A percentile compares a stretch with the other conserved stretches of the same genome.
Conservation (phyloP, 163 green algal genomes). For the Coccomyxa subellipsoidea region DNA sequence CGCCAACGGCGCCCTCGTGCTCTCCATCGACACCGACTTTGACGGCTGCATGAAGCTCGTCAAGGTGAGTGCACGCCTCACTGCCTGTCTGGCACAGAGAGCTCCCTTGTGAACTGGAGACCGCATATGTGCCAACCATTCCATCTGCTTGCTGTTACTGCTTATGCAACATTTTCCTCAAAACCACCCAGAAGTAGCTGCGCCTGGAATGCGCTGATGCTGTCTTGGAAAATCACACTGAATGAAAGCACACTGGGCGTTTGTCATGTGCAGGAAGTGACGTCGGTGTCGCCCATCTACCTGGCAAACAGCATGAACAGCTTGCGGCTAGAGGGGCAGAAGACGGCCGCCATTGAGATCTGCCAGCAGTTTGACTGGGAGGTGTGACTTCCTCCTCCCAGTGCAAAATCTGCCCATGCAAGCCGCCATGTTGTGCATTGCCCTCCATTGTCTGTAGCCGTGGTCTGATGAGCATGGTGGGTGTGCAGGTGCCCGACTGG, state of each 20-base stretch:
- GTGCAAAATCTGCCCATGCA: not conserved
- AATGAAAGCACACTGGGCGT: not conserved
- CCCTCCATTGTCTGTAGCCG: no score
- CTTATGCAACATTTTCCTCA: no score
- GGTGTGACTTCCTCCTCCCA: conserved; percentile 22
- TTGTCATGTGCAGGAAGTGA: conserved; percentile 65
- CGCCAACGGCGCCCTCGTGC: conserved; percentile 95
- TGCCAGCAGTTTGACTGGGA: conserved; percentile 99
- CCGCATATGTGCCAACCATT: no score
- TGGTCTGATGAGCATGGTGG: no score
- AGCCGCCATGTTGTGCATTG: no score
- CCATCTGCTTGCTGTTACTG: no score
- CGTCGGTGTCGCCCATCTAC: conserved; percentile 95
- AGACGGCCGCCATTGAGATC: conserved; percentile 99
- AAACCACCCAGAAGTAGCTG: no score
- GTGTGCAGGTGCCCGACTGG: conserved; percentile 98
- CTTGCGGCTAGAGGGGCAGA: conserved; percentile 97
- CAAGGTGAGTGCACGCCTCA: conserved; percentile 56
- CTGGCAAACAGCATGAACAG: conserved; percentile 99
- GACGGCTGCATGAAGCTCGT: conserved; percentile 99
- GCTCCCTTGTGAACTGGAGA: no score
- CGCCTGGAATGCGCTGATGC: no score
- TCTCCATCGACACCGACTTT: conserved; percentile 99
- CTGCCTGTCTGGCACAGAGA: no score
- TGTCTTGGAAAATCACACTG: no score